These are phyloP conservation scores for Vickermania spadyakhi DNA, from an alignment of 208 protist species.

Conservation along the genomic window DNA sequence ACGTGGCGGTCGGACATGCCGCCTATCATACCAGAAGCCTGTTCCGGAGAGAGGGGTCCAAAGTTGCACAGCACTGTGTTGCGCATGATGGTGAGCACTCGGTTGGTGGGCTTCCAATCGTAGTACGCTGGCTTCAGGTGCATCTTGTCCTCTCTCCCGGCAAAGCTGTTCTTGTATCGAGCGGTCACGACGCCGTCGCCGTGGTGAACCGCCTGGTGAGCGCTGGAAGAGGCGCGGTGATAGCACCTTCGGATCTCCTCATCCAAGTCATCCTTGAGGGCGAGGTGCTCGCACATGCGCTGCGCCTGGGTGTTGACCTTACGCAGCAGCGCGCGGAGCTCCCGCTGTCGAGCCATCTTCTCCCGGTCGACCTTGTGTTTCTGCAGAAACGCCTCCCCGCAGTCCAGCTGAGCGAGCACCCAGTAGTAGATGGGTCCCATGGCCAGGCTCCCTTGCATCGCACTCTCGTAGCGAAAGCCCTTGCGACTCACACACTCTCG, in stretches of 20 bases:
- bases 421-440: slow-evolving; percentile 87
- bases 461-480: slow-evolving; percentile 74
- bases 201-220: slow-evolving; percentile 6
- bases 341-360: slow-evolving; percentile 37
- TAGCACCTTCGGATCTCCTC: slow-evolving; percentile 52
- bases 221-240: slow-evolving; percentile 13
- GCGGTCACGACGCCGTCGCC: slow-evolving; percentile 9
- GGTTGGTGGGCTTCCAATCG: slow-evolving; percentile 60
- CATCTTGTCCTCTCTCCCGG: slow-evolving; percentile 49
- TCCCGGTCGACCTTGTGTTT: slow-evolving; percentile 35
- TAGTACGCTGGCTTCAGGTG: slow-evolving; percentile 72
- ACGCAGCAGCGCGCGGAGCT: slow-evolving; percentile 59
- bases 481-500: slow-evolving; percentile 78
- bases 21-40: slow-evolving; percentile 18
- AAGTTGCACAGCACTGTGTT: slow-evolving; percentile 61
- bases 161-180: slow-evolving; percentile 66
- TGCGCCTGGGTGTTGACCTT: slow-evolving; percentile 66
- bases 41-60: slow-evolving; percentile 21
- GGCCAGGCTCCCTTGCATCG: slow-evolving; percentile 63
- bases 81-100: slow-evolving; percentile 60
- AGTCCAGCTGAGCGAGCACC: slow-evolving; percentile 79
- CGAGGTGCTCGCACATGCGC: slow-evolving; percentile 63
- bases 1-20: slow-evolving; percentile 57
- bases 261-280: slow-evolving; percentile 66
- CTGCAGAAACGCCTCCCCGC: slow-evolving; percentile 55